Evolutionary conservation across 805 yeast genomes (phyloP), one percentile per base, ranked within the genome.

Genomic region (Yarrowia porcina): DNA sequence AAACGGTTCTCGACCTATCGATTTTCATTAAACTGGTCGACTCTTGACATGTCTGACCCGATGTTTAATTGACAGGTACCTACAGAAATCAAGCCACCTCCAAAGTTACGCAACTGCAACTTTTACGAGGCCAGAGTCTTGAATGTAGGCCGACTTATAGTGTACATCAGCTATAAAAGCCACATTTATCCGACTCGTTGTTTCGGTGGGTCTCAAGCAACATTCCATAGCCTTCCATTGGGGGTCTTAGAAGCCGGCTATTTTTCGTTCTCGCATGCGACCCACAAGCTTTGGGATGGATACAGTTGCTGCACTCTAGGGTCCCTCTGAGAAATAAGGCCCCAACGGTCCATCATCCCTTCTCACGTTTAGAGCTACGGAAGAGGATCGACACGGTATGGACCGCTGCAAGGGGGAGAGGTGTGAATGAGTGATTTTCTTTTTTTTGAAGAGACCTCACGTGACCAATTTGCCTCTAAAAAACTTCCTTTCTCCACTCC

Each of bases 11-110:
- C n/a, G n/a, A n/a, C n/a, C n/a, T n/a, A n/a, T n/a, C n/a, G n/a
- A n/a, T n/a, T n/a, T n/a, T n/a, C n/a, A n/a, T n/a, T n/a, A n/a
- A n/a, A n/a, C 28, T 25, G 8, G 28, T 25, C 28, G 28, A 25
- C 8, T 25, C 28, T 5, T 25, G 42, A 9, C 23, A 28, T 23
- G 12, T 44, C 35, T 45, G 47, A 45, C 25, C 28, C 50, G 21
- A 27, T 27, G 50, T 45, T 45, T 45, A 47, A 30, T 3, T 47
- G 54, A 47, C 54, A 47, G 54, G 38, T 30, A 12, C 54, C 54
- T 30, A 47, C 54, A 47, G 38, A 32, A 47, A 47, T 47, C 38
- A 47, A 47, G 28, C 54, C 54, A 47, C 35, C 23, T 20, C 18
- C 36, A 45, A 30, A 30, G 52, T 45, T 45, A 25, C 35, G 28